Conservation (phyloP, 768 basidiomycete species). For the Suillus subalutaceus region DNA sequence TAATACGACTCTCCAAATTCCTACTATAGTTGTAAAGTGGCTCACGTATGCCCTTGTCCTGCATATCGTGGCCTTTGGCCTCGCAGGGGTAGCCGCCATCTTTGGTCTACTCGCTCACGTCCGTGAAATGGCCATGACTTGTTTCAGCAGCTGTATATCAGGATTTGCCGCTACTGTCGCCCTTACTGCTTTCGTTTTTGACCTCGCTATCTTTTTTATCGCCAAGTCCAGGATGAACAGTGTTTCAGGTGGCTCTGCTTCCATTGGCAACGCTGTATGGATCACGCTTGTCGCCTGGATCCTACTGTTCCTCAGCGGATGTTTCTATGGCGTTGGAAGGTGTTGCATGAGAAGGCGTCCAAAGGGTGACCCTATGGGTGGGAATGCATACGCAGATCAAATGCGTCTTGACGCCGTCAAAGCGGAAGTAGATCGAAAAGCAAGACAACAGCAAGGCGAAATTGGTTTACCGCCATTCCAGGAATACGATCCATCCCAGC, state of each 20-base stretch:
- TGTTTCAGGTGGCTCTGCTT: slow-evolving; percentile 72
- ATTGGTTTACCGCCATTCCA: slow-evolving; percentile 75
- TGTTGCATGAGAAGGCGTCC: slow-evolving; percentile 75
- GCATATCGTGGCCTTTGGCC: slow-evolving; percentile 83
- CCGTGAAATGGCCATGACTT: slow-evolving; percentile 83
- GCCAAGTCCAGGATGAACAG: slow-evolving; percentile 82
- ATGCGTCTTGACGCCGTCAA: slow-evolving; percentile 84
- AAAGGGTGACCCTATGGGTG: slow-evolving; percentile 36
- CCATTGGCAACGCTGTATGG: slow-evolving; percentile 91
- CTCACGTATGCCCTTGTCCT: slow-evolving; percentile 92
- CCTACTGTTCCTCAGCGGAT: slow-evolving; percentile 87
- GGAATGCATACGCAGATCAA: slow-evolving; percentile 55
- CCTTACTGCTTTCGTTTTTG: slow-evolving; percentile 90
- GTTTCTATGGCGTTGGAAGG: slow-evolving; percentile 81
- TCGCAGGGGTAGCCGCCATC: slow-evolving; percentile 69
- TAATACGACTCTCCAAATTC: slow-evolving; percentile 67
- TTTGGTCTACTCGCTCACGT: slow-evolving; percentile 90
- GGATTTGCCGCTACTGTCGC: slow-evolving; percentile 80
- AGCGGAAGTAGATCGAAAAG: slow-evolving; percentile 84
- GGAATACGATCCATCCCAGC: slow-evolving; percentile 62
- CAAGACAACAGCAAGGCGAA: slow-evolving; percentile 59
- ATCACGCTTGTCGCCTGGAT: slow-evolving; percentile 86
- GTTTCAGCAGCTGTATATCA: slow-evolving; percentile 79
- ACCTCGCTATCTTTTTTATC: slow-evolving; percentile 88
- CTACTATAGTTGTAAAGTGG: slow-evolving; percentile 88